Evolutionary conservation across 2,329 filamentous ascomycete genomes (phyloP).

Genomic region (Sordariomycetes sp.): DNA sequence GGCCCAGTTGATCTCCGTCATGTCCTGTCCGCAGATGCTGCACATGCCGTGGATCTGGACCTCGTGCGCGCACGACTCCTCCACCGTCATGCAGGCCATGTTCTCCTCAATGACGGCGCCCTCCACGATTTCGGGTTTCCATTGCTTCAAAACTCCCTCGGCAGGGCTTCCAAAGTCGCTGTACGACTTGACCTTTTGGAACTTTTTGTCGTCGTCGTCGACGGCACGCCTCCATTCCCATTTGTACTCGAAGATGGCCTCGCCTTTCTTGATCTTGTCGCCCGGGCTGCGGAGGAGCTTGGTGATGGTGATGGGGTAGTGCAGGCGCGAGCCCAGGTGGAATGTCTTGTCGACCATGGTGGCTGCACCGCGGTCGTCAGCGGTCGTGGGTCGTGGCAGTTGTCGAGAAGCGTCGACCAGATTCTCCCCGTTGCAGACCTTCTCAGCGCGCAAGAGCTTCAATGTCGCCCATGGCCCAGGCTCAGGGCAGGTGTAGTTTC

Average conservation of each 20-base stretch:
- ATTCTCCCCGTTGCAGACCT: not conserved
- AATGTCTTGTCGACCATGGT: slow-evolving; percentile 32
- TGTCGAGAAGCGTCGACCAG: too few species aligned
- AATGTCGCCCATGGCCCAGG: too few species aligned
- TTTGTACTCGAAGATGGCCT: slow-evolving; percentile 76
- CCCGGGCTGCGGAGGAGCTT: slow-evolving; percentile 70
- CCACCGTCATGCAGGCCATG: slow-evolving; percentile 59
- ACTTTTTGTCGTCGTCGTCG: slow-evolving; percentile 55
- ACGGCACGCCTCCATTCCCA: slow-evolving; percentile 74
- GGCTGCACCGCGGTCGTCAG: not conserved
- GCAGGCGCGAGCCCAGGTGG: slow-evolving; percentile 53
- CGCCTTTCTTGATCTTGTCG: slow-evolving; percentile 66
- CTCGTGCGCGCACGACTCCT: slow-evolving; percentile 86
- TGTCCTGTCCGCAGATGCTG: slow-evolving; percentile 87
- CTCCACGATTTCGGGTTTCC: slow-evolving; percentile 65
- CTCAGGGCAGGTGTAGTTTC: too few species aligned
- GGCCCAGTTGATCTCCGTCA: slow-evolving; percentile 85
- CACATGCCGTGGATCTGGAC: slow-evolving; percentile 88
- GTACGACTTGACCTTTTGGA: slow-evolving; percentile 55
- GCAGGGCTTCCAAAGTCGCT: slow-evolving; percentile 75
- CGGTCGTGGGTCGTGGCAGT: too few species aligned
- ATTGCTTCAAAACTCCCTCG: slow-evolving; percentile 69
- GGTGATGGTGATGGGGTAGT: slow-evolving; percentile 89
- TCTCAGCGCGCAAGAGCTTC: too few species aligned
- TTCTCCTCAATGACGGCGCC: slow-evolving; percentile 55